Base-by-base conservation (phyloP, 805 yeast genomes). In the Ogataea glucozyma region DNA sequence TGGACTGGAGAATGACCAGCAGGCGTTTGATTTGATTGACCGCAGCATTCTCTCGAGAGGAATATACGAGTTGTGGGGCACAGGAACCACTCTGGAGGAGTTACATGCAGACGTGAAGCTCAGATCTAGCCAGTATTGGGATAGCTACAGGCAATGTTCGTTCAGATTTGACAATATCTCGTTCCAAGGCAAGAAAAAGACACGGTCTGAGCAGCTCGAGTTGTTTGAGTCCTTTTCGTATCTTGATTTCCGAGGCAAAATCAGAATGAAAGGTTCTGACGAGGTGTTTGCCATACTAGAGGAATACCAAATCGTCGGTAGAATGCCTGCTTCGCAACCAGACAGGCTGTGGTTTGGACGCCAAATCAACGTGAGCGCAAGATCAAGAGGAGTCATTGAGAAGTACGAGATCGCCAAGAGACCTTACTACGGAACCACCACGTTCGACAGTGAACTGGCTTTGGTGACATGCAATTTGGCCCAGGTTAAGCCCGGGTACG, bases 401-500 rank as follows among this genome's bases (percentile, higher is more conserved):
- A 76, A 72, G 41, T 87, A 84, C 56, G 96, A 89, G 57, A 71
- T 93, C 48, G 85, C 83, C 59, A 80, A 82, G 54, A 74, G 99
- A 57, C 83, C 81, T 40, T 89, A 85, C 57, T 90, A 88, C 43
- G 99, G 99, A 2, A 93, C 99, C 6, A 93, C 99, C 0, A 88
- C 97, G 13, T 93, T 93, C 65, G 99, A 93, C 54, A 95, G 97
- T 1, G 98, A 93, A 59, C 68, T 93, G 46, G 81, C 97, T 0
- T 66, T 93, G 35, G 84, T 90, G 12, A 84, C 95, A 22, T 86
- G 96, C 56, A 93, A 91, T 57, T 73, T 93, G 39, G 96, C 86
- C 0, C 89, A 85, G 49, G 88, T 84, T 11, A 71, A 62, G 26
- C 70, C 74, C 0, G 85, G 83, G 0, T 76, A 81, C 41, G 58